phyloP scores from a whole-genome alignment of 2,329 filamentous ascomycete genomes.

The Sclerotinia glacialis region DNA sequence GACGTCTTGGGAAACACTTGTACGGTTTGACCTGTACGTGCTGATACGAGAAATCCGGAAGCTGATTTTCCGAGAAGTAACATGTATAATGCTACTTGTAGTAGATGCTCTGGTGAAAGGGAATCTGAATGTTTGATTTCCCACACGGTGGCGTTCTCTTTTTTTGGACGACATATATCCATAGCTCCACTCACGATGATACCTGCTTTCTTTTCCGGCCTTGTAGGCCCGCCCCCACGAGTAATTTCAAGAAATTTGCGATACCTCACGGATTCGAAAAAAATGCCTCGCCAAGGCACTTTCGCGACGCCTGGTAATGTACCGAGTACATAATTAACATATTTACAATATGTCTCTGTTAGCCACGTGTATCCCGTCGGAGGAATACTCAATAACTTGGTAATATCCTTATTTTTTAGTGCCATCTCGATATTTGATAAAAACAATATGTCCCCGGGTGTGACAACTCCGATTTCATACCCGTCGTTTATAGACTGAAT shows the following conservation, averaged over 20 bases:
- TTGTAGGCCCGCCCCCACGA: constrained; percentile 1
- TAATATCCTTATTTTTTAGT: not conserved
- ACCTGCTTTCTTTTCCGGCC: not conserved
- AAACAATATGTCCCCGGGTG: constrained; percentile 4
- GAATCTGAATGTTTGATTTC: constrained; percentile 17
- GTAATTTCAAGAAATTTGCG: not conserved
- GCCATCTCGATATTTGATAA: constrained; percentile 7
- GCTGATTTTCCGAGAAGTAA: not conserved
- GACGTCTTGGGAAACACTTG: constrained; percentile 6
- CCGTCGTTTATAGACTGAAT: not conserved
- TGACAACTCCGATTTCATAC: not conserved
- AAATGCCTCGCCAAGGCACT: not conserved
- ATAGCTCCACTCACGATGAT: not conserved
- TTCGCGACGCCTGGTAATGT: constrained; percentile 1
- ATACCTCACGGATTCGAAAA: not conserved
- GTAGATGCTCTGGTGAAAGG: constrained; percentile 3
- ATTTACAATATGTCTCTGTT: not conserved
- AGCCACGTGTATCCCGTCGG: not conserved
- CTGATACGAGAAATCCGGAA: constrained; percentile 10
- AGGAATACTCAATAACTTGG: constrained; percentile 3
- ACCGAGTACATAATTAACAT: not conserved
- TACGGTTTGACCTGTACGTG: constrained; percentile 17
- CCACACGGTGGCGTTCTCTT: not conserved
- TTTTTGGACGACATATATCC: constrained; percentile 13
- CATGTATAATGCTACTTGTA: constrained; percentile 17